A percentile compares a stretch with the other conserved stretches of the same genome.
phyloP scores from a whole-genome alignment of 345 rosid genomes.

The Euphorbia lathyris region DNA sequence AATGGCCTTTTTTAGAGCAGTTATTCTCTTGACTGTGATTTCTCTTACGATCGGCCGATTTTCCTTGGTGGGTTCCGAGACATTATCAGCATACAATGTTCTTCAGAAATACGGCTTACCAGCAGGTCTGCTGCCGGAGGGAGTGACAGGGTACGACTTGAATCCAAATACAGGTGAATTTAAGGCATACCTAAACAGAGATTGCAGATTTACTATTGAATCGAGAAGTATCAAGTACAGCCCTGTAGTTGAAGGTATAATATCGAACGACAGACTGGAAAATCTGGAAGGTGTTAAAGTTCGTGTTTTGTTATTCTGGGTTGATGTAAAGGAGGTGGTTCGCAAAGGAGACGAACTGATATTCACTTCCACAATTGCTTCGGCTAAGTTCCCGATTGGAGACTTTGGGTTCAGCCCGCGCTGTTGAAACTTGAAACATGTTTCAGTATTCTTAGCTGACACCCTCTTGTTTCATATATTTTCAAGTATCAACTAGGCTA shows the following conservation, averaged over 20 bases:
- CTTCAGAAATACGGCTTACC: constrained; percentile 38
- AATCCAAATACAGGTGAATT: constrained; percentile 33
- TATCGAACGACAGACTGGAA: constrained; percentile 36
- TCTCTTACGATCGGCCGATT: neutral
- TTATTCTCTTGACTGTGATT: constrained; percentile 19
- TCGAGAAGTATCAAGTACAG: constrained; percentile 55
- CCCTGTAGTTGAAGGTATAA: constrained; percentile 47
- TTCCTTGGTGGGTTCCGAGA: neutral
- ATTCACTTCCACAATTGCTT: constrained; percentile 68
- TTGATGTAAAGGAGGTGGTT: constrained; percentile 43
- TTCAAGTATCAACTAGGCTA: neutral
- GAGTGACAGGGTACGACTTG: constrained; percentile 24
- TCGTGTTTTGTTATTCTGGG: constrained; percentile 56
- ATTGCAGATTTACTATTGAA: constrained; percentile 49
- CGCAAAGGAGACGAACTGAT: constrained; percentile 38
- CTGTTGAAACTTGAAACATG: constrained; percentile 43
- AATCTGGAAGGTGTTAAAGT: constrained; percentile 51
- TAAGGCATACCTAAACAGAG: constrained; percentile 33
- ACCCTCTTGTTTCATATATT: neutral
- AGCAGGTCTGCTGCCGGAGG: constrained; percentile 38
- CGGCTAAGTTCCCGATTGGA: constrained; percentile 43
- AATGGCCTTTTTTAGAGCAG: constrained; percentile 18
- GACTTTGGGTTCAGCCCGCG: constrained; percentile 42
- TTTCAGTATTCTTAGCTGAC: neutral
- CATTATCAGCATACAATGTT: constrained; percentile 29